Evolutionary conservation across 1,139 yeast species (phyloP), one percentile per base, ranked within the genome.

Genomic region (Meyerozyma smithsonii): DNA sequence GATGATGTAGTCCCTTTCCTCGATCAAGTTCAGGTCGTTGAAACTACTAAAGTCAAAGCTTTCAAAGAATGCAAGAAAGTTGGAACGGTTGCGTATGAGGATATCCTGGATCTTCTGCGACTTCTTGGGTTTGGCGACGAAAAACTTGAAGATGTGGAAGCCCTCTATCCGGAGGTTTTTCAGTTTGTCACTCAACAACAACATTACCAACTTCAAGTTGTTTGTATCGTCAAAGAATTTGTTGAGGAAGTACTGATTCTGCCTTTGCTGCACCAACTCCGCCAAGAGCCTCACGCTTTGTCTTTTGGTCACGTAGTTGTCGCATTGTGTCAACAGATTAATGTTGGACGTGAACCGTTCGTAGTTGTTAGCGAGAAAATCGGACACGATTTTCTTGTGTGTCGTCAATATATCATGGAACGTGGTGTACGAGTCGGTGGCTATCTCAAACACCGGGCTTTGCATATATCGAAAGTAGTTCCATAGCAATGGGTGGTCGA

Each of bases 91-190:
- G 55, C 89, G 89, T 35, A 81, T 77, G 49, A 92, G 67, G 17
- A 92, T 85, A 58, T 90, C 97, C 43, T 77, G 66, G 3, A 92
- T 81, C 8, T 84, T 79, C 55, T 82, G 88, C 1, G 89, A 74
- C 59, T 90, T 90, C 49, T 84, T 82, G 5, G 98, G 98, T 59
- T 92, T 92, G 6, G 97, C 98, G 26, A 89, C 90, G 62, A 92
- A 88, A 33, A 83, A 86, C 61, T 92, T 92, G 66, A 92, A 92
- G 28, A 92, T 84, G 52, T 92, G 92, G 57, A 92, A 92, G 3
- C 96, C 92, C 60, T 92, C 98, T 42, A 81, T 66, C 58, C 89
- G 96, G 44, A 92, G 72, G 58, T 89, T 90, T 52, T 84, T 86
- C 52, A 95, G 89, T 60, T 84, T 85, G 57, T 92, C 97, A 46